Conservation (phyloP, 2,329 filamentous ascomycete genomes). For the Lasiodiplodia sp. region DNA sequence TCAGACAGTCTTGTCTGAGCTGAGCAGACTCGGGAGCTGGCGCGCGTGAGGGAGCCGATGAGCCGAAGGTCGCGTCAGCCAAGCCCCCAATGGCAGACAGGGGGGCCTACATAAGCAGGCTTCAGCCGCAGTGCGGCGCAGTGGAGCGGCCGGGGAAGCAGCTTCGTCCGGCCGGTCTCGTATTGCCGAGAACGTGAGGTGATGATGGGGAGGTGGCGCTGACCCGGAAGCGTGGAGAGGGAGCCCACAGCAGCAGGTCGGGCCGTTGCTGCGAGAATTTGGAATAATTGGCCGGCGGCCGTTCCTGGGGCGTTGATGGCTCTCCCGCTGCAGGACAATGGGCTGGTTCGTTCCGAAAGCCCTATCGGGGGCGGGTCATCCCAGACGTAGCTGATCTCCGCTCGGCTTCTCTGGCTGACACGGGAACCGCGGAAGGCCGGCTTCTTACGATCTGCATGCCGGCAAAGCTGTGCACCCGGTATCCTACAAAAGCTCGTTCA, state of each 20-base stretch:
- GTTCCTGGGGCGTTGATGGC: not conserved
- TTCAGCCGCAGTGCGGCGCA: conserved; percentile 12
- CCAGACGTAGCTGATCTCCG: conserved; percentile 7
- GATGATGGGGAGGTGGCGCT: conserved; percentile 18
- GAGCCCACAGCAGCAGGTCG: conserved; percentile 13
- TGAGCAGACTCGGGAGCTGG: not conserved
- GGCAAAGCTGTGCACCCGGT: conserved; percentile 23
- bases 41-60: conserved; percentile 11
- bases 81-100: conserved; percentile 18
- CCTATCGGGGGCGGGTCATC: conserved; percentile 19
- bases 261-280: conserved; percentile 27
- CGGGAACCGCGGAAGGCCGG: conserved; percentile 30
- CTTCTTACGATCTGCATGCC: conserved; percentile 28
- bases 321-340: not conserved
- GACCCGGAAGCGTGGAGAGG: conserved; percentile 21
- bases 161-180: conserved; percentile 12
- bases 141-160: conserved; percentile 15
- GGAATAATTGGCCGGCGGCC: conserved; percentile 7
- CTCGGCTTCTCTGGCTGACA: conserved; percentile 8
- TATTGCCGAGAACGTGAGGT: not conserved
- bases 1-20: not conserved
- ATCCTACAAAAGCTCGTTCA: conserved; percentile 28
- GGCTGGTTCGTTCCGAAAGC: conserved; percentile 1
- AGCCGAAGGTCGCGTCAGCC: conserved; percentile 23
- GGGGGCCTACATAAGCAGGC: conserved; percentile 6